These are phyloP conservation scores for Coniochaeta hoffmannii DNA, from an alignment of 2,329 filamentous ascomycete species.

Conservation along the genomic window DNA sequence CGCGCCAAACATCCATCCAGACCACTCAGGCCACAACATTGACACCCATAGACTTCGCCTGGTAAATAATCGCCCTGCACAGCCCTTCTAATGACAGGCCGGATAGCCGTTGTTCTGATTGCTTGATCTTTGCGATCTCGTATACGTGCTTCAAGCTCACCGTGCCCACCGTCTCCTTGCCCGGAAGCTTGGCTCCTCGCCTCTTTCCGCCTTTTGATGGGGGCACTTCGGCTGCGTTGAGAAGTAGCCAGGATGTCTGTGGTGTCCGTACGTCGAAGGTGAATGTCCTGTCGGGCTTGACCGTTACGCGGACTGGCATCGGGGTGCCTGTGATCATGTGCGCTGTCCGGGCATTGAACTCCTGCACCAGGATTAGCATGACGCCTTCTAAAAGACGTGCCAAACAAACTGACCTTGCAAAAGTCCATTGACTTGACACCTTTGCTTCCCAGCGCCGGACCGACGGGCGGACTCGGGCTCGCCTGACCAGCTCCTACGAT, in stretches of 20 bases:
- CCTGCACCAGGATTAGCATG: constrained; percentile 42
- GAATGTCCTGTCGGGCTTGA: constrained; percentile 89
- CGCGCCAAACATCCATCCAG: background rate
- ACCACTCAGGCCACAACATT: constrained; percentile 52
- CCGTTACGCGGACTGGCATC: constrained; percentile 82
- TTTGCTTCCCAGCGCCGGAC: constrained; percentile 92
- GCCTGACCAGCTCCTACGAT: constrained; percentile 96
- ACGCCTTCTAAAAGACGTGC: background rate
- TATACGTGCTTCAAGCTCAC: constrained; percentile 93
- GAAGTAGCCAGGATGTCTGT: constrained; percentile 83
- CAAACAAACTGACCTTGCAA: constrained; percentile 65
- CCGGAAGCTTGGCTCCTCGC: constrained; percentile 69
- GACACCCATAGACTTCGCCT: constrained; percentile 70
- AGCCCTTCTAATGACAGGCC: constrained; percentile 63
- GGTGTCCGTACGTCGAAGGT: constrained; percentile 90
- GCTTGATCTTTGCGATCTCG: constrained; percentile 97
- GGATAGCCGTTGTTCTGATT: constrained; percentile 65
- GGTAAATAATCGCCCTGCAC: constrained; percentile 66
- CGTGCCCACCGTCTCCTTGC: constrained; percentile 70
- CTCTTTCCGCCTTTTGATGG: constrained; percentile 67
- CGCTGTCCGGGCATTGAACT: constrained; percentile 92
- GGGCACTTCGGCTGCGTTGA: constrained; percentile 73
- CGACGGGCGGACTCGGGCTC: constrained; percentile 89
- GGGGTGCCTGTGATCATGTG: constrained; percentile 78
- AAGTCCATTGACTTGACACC: constrained; percentile 99